These are phyloP conservation scores for Cupressus sempervirens DNA, from an alignment of 75 land plant species.

Conservation along the genomic window DNA sequence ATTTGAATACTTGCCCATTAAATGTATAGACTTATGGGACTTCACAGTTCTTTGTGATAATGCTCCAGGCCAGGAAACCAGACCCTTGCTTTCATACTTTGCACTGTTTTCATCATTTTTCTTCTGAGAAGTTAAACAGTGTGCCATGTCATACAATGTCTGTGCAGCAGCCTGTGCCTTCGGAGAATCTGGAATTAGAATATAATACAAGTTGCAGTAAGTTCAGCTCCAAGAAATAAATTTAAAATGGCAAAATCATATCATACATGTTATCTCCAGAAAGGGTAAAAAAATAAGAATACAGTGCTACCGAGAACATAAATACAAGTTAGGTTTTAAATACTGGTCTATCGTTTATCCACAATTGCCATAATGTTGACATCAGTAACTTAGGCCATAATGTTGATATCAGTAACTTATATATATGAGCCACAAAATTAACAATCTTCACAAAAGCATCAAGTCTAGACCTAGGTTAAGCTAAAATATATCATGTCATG, in stretches of 20 bases:
- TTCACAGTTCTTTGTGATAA: background rate
- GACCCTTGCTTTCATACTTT: background rate
- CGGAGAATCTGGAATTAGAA: slow-evolving; percentile 1
- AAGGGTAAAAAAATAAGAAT: background rate
- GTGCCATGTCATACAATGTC: slow-evolving; percentile 3
- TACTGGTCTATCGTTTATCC: background rate
- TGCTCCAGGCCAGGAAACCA: slow-evolving; percentile 2
- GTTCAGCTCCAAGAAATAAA: background rate
- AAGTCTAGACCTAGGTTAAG: background rate
- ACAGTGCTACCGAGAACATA: background rate
- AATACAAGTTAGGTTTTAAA: background rate
- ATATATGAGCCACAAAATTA: background rate
- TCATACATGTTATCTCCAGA: background rate
- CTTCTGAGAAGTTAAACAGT: background rate
- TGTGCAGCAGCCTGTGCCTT: slow-evolving; percentile 1
- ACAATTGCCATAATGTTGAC: background rate
- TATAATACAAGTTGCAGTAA: background rate
- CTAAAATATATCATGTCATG: background rate
- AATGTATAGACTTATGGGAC: background rate
- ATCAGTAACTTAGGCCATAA: background rate
- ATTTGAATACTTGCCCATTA: background rate
- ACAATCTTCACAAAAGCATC: background rate
- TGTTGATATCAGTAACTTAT: background rate
- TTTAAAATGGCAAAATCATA: background rate
- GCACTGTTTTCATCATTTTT: background rate